Percentiles rank a stretch among this genome's conserved stretches.
Conservation (phyloP, 1,139 yeast genomes). For the Wickerhamiella pararugosa region DNA sequence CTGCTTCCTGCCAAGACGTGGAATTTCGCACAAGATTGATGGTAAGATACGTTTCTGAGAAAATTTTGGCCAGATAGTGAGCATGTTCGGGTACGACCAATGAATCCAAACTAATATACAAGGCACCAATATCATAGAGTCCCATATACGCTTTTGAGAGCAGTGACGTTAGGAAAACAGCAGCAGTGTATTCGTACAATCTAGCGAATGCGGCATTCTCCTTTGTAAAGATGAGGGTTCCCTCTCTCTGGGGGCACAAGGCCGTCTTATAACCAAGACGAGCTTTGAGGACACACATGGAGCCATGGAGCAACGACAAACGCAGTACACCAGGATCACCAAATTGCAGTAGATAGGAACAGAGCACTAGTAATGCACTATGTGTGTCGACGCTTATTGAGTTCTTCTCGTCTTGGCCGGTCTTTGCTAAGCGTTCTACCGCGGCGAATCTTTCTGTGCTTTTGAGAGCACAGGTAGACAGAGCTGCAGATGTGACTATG, state of each 20-base stretch:
- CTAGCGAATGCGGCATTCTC: not conserved
- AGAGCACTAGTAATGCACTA: constrained; percentile 2
- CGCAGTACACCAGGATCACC: constrained; percentile 8
- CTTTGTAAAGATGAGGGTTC: not conserved
- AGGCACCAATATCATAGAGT: not conserved
- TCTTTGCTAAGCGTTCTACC: constrained; percentile 2
- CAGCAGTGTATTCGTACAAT: not conserved
- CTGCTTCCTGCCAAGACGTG: not conserved
- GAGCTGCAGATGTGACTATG: constrained; percentile 11
- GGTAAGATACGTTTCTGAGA: not conserved
- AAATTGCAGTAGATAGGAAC: constrained; percentile 6
- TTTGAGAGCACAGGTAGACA: constrained; percentile 6
- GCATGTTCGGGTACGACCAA: not conserved
- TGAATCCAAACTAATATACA: not conserved
- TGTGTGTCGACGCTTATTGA: constrained; percentile 2
- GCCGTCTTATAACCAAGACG: not conserved
- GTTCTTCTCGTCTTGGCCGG: not conserved
- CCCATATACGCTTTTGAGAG: not conserved
- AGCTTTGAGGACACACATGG: constrained; percentile 4
- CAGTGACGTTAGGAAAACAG: not conserved
- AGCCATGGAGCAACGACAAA: constrained; percentile 7
- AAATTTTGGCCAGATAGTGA: not conserved
- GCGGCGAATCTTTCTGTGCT: constrained; percentile 6
- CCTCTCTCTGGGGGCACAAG: not conserved
- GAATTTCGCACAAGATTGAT: not conserved